phyloP scores from a whole-genome alignment of 345 rosid genomes.

The Pistacia atlantica region DNA sequence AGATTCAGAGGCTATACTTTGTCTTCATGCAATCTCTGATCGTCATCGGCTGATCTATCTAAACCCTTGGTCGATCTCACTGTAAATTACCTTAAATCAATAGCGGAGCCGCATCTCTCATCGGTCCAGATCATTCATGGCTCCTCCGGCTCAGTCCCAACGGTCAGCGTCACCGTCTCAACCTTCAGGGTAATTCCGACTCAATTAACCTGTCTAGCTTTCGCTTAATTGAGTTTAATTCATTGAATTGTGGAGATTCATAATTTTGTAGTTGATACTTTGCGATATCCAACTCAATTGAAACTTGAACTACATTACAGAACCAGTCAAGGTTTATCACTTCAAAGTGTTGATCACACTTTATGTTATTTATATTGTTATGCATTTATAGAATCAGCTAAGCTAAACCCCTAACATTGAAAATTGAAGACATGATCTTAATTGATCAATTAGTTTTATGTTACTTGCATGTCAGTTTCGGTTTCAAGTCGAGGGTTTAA shows the following conservation, averaged over 20 bases:
- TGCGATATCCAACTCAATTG: not conserved
- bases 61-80: conserved; percentile 29
- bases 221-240: conserved; percentile 8
- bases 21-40: not conserved
- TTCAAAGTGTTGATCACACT: not conserved
- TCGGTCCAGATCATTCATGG: conserved; percentile 46
- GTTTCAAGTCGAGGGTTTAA: not conserved
- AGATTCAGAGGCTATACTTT: not conserved
- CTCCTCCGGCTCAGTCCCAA: conserved; percentile 83
- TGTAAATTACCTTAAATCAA: not conserved
- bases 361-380: not conserved
- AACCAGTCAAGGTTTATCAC: not conserved
- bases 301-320: conserved; percentile 10
- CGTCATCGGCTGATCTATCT: conserved; percentile 27
- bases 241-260: not conserved
- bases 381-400: not conserved
- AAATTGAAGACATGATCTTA: no score
- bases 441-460: not conserved
- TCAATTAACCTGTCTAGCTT: not conserved
- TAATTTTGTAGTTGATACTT: not conserved
- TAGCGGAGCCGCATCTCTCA: not conserved
- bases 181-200: conserved; percentile 81
- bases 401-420: not conserved
- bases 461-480: conserved; percentile 1
- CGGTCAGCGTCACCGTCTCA: conserved; percentile 91